Percentiles rank a stretch among this genome's conserved stretches.
Conservation (phyloP, 306 rosid genomes). For the Malus sylvestris region DNA sequence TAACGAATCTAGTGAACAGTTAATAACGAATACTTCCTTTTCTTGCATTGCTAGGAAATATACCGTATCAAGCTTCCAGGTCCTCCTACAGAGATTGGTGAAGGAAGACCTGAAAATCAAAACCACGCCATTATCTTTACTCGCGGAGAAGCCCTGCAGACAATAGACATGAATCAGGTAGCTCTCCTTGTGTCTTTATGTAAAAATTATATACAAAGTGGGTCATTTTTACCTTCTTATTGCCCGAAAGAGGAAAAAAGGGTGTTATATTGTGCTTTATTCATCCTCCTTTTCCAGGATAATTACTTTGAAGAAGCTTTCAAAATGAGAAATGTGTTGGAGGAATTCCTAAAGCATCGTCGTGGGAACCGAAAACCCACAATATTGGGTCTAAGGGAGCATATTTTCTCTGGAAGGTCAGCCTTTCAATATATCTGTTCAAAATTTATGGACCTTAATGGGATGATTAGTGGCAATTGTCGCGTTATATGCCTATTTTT, state of each 20-base stretch:
- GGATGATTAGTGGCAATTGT: neutral
- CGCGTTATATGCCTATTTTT: constrained; percentile 17
- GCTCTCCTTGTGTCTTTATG: constrained; percentile 5
- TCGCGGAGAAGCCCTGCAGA: constrained; percentile 95
- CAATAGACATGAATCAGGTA: constrained; percentile 99
- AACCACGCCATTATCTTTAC: constrained; percentile 96
- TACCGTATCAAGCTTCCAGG: constrained; percentile 99
- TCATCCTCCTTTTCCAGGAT: constrained; percentile 40
- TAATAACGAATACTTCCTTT: neutral
- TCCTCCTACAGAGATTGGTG: constrained; percentile 78
- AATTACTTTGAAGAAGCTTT: constrained; percentile 96
- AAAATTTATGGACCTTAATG: neutral
- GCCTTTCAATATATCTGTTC: constrained; percentile 11
- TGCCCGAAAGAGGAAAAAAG: neutral
- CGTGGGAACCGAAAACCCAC: constrained; percentile 61
- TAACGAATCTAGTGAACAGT: neutral
- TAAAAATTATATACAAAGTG: neutral
- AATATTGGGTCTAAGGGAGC: constrained; percentile 93
- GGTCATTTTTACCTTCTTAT: neutral
- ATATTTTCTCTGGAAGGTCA: constrained; percentile 95
- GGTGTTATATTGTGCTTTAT: neutral
- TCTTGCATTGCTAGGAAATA: constrained; percentile 57
- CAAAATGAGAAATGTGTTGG: constrained; percentile 91
- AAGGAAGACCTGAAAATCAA: constrained; percentile 97
- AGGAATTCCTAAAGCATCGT: constrained; percentile 54